Conservation (phyloP, 352 stramenopile species). For the Poterioochromonas sp. region DNA sequence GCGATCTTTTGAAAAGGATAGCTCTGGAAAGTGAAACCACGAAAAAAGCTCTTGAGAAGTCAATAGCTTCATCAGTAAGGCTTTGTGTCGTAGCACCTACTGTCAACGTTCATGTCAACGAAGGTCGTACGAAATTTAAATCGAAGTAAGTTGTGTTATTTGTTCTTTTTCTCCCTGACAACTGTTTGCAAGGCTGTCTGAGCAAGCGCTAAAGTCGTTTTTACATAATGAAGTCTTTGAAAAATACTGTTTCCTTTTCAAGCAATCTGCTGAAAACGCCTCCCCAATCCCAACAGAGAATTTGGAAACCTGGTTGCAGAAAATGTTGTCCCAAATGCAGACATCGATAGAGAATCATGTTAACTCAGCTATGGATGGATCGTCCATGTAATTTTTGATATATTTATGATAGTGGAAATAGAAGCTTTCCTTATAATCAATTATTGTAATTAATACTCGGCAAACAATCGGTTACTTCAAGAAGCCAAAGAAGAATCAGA, state of each 20-base stretch:
- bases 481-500: too few relatives aligned
- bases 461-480: too few relatives aligned
- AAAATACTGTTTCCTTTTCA: constrained; percentile 49
- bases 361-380: constrained; percentile 6
- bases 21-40: constrained; percentile 23
- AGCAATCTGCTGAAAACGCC: constrained; percentile 44
- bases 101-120: constrained; percentile 58
- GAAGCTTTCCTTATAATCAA: too few relatives aligned
- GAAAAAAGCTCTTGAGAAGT: constrained; percentile 40
- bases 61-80: constrained; percentile 49
- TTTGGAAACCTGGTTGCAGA: not conserved
- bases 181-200: constrained; percentile 27
- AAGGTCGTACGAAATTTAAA: constrained; percentile 34
- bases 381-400: not conserved
- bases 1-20: constrained; percentile 12
- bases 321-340: constrained; percentile 19
- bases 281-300: not conserved
- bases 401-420: too few relatives aligned
- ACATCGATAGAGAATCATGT: not conserved
- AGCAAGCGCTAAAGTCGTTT: constrained; percentile 49
- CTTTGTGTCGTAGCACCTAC: constrained; percentile 63
- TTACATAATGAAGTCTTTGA: constrained; percentile 59
- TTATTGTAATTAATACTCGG: too few relatives aligned
- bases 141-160: not conserved
- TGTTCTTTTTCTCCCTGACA: not conserved